Conservation (phyloP, 129 eudicot genomes). For the Scalesia atractyloides region DNA sequence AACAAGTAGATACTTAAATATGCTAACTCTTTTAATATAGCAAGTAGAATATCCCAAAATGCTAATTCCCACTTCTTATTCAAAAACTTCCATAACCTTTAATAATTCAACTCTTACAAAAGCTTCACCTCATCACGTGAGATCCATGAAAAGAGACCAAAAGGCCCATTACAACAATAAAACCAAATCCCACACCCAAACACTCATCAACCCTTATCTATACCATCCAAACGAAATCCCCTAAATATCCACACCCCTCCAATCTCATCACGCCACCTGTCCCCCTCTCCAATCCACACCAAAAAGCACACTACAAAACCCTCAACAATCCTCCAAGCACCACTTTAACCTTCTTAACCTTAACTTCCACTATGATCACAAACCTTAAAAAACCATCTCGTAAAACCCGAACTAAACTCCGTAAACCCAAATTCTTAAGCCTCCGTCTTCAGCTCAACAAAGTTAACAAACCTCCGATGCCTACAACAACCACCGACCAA, state of each 20-base stretch:
- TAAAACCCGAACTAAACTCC: constrained; percentile 38
- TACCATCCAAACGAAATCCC: constrained; percentile 44
- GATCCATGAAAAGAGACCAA: constrained; percentile 19
- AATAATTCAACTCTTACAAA: background rate
- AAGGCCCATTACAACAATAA: constrained; percentile 20
- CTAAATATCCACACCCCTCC: constrained; percentile 35
- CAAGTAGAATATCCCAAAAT: too few species aligned
- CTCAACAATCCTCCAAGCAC: constrained; percentile 7
- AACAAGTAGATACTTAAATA: too few species aligned
- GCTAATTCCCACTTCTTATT: too few species aligned
- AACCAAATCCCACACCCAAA: constrained; percentile 1
- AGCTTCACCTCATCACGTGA: constrained; percentile 26
- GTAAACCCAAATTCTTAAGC: constrained; percentile 63
- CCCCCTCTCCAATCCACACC: constrained; percentile 20
- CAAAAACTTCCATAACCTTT: too few species aligned
- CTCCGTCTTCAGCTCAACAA: constrained; percentile 43
- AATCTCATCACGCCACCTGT: constrained; percentile 48
- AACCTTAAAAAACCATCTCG: constrained; percentile 21
- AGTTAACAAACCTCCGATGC: constrained; percentile 34
- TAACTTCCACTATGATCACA: constrained; percentile 23
- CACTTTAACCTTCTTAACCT: background rate
- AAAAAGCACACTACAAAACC: constrained; percentile 17
- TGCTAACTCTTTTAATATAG: too few species aligned
- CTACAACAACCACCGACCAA: constrained; percentile 9
- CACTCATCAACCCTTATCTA: constrained; percentile 34